These are phyloP conservation scores for Mycena vulgaris DNA, from an alignment of 768 basidiomycete genomes.

Conservation along the genomic window DNA sequence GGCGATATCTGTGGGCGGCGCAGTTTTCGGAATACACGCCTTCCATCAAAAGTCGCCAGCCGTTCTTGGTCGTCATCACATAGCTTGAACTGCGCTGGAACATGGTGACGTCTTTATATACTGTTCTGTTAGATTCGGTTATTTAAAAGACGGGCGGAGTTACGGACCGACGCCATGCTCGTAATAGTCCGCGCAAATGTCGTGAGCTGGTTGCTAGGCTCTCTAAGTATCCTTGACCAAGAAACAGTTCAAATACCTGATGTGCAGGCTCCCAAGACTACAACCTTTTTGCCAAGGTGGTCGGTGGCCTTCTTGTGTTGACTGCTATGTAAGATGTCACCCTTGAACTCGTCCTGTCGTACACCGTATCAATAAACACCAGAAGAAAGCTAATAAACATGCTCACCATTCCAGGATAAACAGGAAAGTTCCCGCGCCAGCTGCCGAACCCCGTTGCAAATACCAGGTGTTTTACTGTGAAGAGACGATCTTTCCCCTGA, in stretches of 20 bases:
- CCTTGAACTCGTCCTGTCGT: slow-evolving; percentile 71
- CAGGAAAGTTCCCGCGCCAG: slow-evolving; percentile 63
- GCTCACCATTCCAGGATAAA: slow-evolving; percentile 61
- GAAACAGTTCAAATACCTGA: slow-evolving; percentile 41
- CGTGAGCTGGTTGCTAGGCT: slow-evolving; percentile 52
- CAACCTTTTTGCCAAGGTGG: slow-evolving; percentile 78
- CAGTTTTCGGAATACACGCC: slow-evolving; percentile 62
- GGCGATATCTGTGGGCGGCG: slow-evolving; percentile 64
- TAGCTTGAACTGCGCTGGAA: slow-evolving; percentile 74
- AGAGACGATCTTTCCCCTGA: slow-evolving; percentile 53
- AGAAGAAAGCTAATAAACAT: not conserved
- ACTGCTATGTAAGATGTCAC: slow-evolving; percentile 72
- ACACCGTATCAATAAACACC: not conserved
- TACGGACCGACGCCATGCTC: slow-evolving; percentile 58
- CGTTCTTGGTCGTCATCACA: slow-evolving; percentile 65
- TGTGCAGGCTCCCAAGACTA: slow-evolving; percentile 78
- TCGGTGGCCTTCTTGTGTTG: slow-evolving; percentile 69
- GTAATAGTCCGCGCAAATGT: slow-evolving; percentile 60
- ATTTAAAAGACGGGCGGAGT: no score
- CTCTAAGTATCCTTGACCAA: not conserved
- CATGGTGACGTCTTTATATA: slow-evolving; percentile 66
- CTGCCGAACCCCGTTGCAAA: slow-evolving; percentile 67
- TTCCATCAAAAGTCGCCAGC: slow-evolving; percentile 46
- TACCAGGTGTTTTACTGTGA: slow-evolving; percentile 65
- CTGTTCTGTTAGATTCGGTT: not conserved